These are phyloP conservation scores for Purpureocillium takamizusanense DNA, from an alignment of 2,329 filamentous ascomycete species.

Conservation along the genomic window DNA sequence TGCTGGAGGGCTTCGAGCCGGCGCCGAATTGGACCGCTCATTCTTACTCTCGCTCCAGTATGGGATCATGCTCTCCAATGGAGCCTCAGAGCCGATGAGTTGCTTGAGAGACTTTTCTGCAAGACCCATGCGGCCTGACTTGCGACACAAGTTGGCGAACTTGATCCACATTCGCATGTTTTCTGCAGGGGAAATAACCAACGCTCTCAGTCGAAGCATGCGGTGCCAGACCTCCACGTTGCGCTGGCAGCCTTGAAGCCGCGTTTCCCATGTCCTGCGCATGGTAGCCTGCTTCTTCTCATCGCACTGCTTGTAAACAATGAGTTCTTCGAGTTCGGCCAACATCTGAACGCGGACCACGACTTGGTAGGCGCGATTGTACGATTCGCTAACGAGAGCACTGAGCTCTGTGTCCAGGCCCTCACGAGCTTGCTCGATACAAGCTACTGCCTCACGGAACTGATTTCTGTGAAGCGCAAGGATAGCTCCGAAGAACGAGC, in stretches of 20 bases:
- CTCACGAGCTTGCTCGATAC: constrained; percentile 86
- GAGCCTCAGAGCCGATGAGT: constrained; percentile 65
- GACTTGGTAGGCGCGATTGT: constrained; percentile 95
- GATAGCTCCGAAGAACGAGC: constrained; percentile 96
- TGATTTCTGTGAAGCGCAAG: constrained; percentile 91
- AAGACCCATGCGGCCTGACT: constrained; percentile 86
- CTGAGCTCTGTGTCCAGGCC: constrained; percentile 93
- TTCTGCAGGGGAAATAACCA: constrained; percentile 85
- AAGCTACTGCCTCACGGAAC: constrained; percentile 80
- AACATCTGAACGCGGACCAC: constrained; percentile 98
- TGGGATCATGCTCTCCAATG: constrained; percentile 51
- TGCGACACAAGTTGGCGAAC: constrained; percentile 95
- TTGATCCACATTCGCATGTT: constrained; percentile 99
- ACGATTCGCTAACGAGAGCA: constrained; percentile 94
- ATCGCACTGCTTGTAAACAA: constrained; percentile 93
- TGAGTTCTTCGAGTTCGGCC: constrained; percentile 95
- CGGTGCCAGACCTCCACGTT: constrained; percentile 98
- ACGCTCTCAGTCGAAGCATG: constrained; percentile 87
- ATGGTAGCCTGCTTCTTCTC: constrained; percentile 83
- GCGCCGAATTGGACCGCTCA: constrained; percentile 7
- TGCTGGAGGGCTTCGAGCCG: constrained; percentile 46
- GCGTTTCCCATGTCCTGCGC: constrained; percentile 90
- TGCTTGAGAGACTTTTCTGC: constrained; percentile 92
- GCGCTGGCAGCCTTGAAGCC: constrained; percentile 87
- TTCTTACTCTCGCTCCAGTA: constrained; percentile 40